A percentile compares a stretch with the other conserved stretches of the same genome.
These are phyloP conservation scores for Rhodotorula diobovata DNA, from an alignment of 768 basidiomycete genomes.

Conservation along the genomic window DNA sequence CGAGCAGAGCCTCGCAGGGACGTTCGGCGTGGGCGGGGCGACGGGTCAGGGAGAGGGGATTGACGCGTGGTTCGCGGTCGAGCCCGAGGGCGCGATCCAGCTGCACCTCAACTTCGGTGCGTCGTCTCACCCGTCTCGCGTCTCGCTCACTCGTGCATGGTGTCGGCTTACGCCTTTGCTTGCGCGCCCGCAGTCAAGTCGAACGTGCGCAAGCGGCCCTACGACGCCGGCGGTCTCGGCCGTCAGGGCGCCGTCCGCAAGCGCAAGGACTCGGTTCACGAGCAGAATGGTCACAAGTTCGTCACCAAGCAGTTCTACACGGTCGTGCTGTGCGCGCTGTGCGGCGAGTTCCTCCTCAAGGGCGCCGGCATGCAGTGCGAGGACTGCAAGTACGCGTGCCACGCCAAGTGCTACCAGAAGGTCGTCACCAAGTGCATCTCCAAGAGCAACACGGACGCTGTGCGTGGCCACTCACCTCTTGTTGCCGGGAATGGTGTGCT, in stretches of 20 bases:
- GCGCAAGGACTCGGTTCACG: slow-evolving; percentile 95
- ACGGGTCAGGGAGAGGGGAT: slow-evolving; percentile 50
- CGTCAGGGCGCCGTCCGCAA: slow-evolving; percentile 97
- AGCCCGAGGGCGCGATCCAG: slow-evolving; percentile 89
- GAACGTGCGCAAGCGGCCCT: slow-evolving; percentile 90
- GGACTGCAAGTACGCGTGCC: slow-evolving; percentile 97
- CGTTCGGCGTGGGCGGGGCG: slow-evolving; percentile 2
- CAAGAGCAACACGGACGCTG: slow-evolving; percentile 81
- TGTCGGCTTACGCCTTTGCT: neutral
- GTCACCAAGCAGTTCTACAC: slow-evolving; percentile 89
- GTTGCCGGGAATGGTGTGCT: neutral
- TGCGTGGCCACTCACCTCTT: slow-evolving; percentile 50
- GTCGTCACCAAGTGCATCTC: slow-evolving; percentile 99
- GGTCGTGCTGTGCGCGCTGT: slow-evolving; percentile 95
- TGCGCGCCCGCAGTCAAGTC: slow-evolving; percentile 72
- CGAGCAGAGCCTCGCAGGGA: slow-evolving; percentile 3
- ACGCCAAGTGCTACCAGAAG: slow-evolving; percentile 98
- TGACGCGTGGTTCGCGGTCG: slow-evolving; percentile 94
- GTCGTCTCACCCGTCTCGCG: slow-evolving; percentile 45
- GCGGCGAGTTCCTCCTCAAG: slow-evolving; percentile 94
- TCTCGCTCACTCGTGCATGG: neutral
- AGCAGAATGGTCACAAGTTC: slow-evolving; percentile 99
- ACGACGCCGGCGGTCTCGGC: slow-evolving; percentile 81
- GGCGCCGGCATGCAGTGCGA: slow-evolving; percentile 93
- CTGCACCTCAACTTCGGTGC: slow-evolving; percentile 85